Base-by-base conservation (phyloP, 768 basidiomycete genomes). In the Saitozyma podzolica region DNA sequence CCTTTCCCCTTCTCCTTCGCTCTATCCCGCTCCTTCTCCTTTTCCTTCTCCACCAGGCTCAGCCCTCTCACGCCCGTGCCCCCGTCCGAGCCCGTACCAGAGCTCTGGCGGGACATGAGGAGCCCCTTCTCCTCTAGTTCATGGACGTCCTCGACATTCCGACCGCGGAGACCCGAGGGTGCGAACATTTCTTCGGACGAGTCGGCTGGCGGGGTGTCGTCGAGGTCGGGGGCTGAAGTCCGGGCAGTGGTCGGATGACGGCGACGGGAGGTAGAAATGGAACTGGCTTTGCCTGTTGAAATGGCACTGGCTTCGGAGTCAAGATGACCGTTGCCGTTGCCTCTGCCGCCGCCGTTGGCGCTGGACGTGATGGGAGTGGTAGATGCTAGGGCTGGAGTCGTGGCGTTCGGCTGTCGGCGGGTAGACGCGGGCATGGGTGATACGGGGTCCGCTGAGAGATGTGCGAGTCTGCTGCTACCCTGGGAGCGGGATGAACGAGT, bases 81-180 rank as follows among this genome's bases (percentile, higher is more conserved):
- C 50, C 16, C 50, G 48, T 16, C 47, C 40, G 16, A 40, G 39
- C 40, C 17, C 40, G 8, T 17, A 19, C 48, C 59, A 29, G 20
- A 13, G 9, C 41, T 51, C 43, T 5, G 59, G 51, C 20, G 59
- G 53, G 14, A 40, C 17, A 19, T 50, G 56, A 74, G 64, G 14
- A 69, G 51, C 3, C 76, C 74, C 57, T 78, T 69, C 51, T 78
- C 76, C 52, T 71, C 69, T 43, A 74, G 29, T n/a, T 72, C 72
- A 17, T 60, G 54, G 11, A 70, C 37, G 64, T 76, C 73, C 52
- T 76, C 72, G 0, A 78, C 47, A 50, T 73, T 74, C 52, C 74
- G 20, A 3, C 73, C 70, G 62, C 76, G 50, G 37, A 78, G 48
- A 0, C 64, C 61, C 0, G 61, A 56, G n/a, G 42, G 41, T 6